phyloP scores from a whole-genome alignment of 345 rosid species.

The Litchi chinensis region DNA sequence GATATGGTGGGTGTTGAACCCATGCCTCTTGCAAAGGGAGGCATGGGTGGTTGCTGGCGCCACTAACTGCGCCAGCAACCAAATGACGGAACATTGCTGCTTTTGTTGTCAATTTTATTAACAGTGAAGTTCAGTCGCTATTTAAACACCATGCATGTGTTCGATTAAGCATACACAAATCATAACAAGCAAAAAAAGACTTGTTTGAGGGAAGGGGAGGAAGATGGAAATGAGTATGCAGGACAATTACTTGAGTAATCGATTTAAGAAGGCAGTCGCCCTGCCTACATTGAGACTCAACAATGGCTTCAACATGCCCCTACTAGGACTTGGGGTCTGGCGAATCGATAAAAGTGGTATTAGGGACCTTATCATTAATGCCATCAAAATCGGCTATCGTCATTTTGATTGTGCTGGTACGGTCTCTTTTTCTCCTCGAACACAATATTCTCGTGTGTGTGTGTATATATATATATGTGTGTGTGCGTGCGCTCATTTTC shows the following conservation, averaged over 20 bases:
- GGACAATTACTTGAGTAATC: not conserved
- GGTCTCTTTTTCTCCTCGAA: too few relatives aligned
- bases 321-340: conserved; percentile 49
- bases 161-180: not conserved
- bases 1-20: too few relatives aligned
- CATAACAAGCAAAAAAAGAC: not conserved
- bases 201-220: not conserved
- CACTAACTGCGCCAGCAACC: too few relatives aligned
- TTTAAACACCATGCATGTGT: not conserved
- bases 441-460: too few relatives aligned
- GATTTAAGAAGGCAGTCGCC: not conserved
- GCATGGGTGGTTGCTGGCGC: too few relatives aligned
- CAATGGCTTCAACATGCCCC: conserved; percentile 48
- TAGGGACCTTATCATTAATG: conserved; percentile 37
- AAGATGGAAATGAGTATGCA: not conserved
- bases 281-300: conserved; percentile 41
- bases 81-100: too few relatives aligned
- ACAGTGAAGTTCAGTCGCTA: not conserved
- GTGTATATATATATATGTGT: not conserved
- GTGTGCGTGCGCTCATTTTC: not conserved
- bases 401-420: conserved; percentile 60
- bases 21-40: too few relatives aligned
- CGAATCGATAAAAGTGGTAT: conserved; percentile 41
- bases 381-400: conserved; percentile 56
- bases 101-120: too few relatives aligned